These are phyloP conservation scores for Zymoseptoria crescenta DNA, from an alignment of 2,329 filamentous ascomycete genomes.

Conservation along the genomic window DNA sequence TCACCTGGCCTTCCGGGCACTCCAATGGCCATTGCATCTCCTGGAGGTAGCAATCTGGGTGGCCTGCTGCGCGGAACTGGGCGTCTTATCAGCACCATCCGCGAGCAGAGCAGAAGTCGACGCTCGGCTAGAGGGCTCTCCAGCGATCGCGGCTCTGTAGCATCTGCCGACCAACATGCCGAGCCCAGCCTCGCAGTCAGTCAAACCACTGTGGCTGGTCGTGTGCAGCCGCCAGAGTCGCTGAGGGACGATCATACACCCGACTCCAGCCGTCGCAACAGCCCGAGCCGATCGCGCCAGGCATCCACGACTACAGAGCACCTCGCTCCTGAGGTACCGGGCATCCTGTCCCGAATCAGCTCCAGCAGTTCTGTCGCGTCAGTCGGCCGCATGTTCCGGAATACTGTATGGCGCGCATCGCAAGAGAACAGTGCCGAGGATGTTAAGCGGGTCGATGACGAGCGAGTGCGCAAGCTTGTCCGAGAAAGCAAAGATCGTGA, in stretches of 20 bases:
- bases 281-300: conserved; percentile 18
- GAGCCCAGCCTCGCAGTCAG: conserved; percentile 57
- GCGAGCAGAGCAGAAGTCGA: conserved; percentile 37
- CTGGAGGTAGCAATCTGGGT: conserved; percentile 35
- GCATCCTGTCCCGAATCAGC: conserved; percentile 20
- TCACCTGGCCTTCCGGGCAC: conserved; percentile 40
- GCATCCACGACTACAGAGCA: conserved; percentile 17
- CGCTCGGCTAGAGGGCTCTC: conserved; percentile 51
- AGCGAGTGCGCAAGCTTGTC: conserved; percentile 27
- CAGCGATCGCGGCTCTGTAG: conserved; percentile 53
- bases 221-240: conserved; percentile 46
- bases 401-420: background rate
- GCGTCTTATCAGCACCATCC: conserved; percentile 40
- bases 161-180: conserved; percentile 54
- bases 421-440: conserved; percentile 12
- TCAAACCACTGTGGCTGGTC: conserved; percentile 53
- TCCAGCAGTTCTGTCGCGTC: conserved; percentile 25
- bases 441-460: conserved; percentile 28
- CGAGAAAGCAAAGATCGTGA: conserved; percentile 28
- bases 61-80: conserved; percentile 41
- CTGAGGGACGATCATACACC: conserved; percentile 30
- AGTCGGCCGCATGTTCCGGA: conserved; percentile 3
- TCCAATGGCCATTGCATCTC: conserved; percentile 36
- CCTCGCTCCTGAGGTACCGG: conserved; percentile 11
- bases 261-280: conserved; percentile 17